Evolutionary conservation across 2,329 filamentous ascomycete genomes (phyloP), one percentile per base, ranked within the genome.

Genomic region (Incumbomyces lentus): DNA sequence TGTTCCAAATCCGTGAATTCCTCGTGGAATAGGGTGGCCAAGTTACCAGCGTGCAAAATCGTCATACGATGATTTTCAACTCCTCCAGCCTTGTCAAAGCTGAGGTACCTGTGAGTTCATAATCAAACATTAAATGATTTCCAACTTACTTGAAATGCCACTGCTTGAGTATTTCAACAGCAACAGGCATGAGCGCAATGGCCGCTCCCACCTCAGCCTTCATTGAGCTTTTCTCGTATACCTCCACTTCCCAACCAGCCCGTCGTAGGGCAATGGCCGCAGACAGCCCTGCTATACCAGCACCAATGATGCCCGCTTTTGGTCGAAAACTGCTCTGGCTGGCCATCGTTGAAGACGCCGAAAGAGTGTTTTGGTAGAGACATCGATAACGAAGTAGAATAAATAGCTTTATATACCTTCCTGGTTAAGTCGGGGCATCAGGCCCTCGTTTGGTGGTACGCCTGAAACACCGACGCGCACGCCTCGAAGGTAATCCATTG

Each of bases 241-340:
- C 55, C 55, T 61, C 44, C 30, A 78, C 72, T 7, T 62, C 50
- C 49, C 76, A 74, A 1, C 75, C 74, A 40, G 71, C 66, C 46
- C 71, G 67, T 8, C 75, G 68, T 1, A 81, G 60, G n/a, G 68
- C 71, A 33, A 80, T 72, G 0, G 62, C 61, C 8, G 61, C 58
- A 6, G 58, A 56, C 18, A 65, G 46, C 2, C 62, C 61, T 17
- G 60, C 61, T 12, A 64, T 64, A 1, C 62, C 62, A 29, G 60
- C 62, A 26, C 62, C 62, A 11, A 59, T 57, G 38, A 64, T 40
- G 17, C 43, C 43, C 6, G 22, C 43, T n/a, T 39, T 19, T 11
- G 22, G 43, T 8, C 13, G 40, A 3, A 18, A 18, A 40, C 6
- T 22, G n/a, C 13, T 6, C n/a, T 16, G 3, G 5, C n/a, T n/a